Evolutionary conservation across 148 eudicot genomes (phyloP).

Genomic region (Fagopyrum homotropicum): DNA sequence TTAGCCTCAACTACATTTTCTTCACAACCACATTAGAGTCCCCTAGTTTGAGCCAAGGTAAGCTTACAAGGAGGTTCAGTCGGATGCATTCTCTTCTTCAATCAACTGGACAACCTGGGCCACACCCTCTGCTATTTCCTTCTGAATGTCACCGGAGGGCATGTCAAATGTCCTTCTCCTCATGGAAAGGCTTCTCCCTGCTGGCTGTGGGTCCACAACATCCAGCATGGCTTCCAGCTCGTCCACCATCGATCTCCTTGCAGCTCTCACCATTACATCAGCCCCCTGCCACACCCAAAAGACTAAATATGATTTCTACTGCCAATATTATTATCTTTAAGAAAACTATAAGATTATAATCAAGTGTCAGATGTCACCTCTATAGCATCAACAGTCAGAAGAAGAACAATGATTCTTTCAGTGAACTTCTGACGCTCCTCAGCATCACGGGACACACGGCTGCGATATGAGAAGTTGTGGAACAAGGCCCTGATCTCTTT

Average conservation of each 20-base stretch:
- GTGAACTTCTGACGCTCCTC: slow-evolving; percentile 86
- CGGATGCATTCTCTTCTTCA: slow-evolving; percentile 14
- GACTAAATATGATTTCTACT: neutral
- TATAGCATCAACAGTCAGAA: slow-evolving; percentile 87
- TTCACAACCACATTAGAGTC: neutral
- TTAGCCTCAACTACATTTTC: neutral
- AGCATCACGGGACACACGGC: slow-evolving; percentile 59
- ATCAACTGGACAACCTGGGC: slow-evolving; percentile 83
- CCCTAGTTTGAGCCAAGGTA: slow-evolving; percentile 2
- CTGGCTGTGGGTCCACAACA: slow-evolving; percentile 87
- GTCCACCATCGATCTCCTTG: slow-evolving; percentile 87
- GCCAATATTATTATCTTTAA: too few relatives aligned
- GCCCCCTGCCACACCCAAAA: slow-evolving; percentile 45
- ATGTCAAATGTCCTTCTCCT: slow-evolving; percentile 88
- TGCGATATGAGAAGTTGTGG: slow-evolving; percentile 81
- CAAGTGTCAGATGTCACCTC: slow-evolving; percentile 38
- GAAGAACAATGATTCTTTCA: slow-evolving; percentile 80
- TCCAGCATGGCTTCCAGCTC: slow-evolving; percentile 99
- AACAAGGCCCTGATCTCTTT: slow-evolving; percentile 81
- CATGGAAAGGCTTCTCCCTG: slow-evolving; percentile 42
- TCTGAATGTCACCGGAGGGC: slow-evolving; percentile 70
- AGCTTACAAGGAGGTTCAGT: neutral
- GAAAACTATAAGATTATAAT: too few relatives aligned
- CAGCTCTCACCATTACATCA: slow-evolving; percentile 84
- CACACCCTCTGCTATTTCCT: slow-evolving; percentile 87